Conservation (phyloP, 257 asterid species). For the Gentiana dahurica region DNA sequence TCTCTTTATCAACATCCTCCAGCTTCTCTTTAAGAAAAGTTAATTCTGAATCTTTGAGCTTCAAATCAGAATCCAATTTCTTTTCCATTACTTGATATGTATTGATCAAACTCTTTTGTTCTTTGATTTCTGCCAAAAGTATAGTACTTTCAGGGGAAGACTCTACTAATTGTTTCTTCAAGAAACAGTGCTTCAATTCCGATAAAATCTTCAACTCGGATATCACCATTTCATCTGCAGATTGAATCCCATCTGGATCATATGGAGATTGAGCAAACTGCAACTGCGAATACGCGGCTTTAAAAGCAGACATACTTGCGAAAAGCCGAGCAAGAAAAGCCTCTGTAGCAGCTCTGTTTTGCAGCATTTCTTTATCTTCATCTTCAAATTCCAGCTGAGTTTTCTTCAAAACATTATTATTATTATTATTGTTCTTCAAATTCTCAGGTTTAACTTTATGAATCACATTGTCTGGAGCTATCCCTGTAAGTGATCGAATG, state of each 20-base stretch:
- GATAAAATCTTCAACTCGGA: conserved; percentile 60
- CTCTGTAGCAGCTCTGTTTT: conserved; percentile 22
- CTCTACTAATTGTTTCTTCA: conserved; percentile 45
- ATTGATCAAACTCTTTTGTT: conserved; percentile 44
- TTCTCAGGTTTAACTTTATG: conserved; percentile 20
- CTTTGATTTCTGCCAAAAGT: conserved; percentile 49
- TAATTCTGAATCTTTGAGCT: conserved; percentile 73
- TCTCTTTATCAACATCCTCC: conserved; percentile 44
- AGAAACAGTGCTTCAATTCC: conserved; percentile 48
- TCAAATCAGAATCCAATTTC: conserved; percentile 62
- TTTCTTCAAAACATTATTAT: conserved; percentile 11
- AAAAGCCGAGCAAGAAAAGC: conserved; percentile 73
- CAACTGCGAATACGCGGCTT: conserved; percentile 70
- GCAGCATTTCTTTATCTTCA: conserved; percentile 19
- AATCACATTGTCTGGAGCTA: conserved; percentile 22
- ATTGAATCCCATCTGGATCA: conserved; percentile 70
- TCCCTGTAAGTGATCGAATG: conserved; percentile 31
- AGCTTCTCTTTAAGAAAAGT: conserved; percentile 62
- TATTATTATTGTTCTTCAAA: conserved; percentile 3
- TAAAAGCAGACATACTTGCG: conserved; percentile 53
- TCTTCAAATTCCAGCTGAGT: conserved; percentile 14
- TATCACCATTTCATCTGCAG: conserved; percentile 53
- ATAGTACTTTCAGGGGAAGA: conserved; percentile 40
- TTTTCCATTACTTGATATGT: conserved; percentile 50
- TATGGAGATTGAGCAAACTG: conserved; percentile 76